phyloP scores from a whole-genome alignment of 202 grass and related monocot species.

The Zizania palustris region DNA sequence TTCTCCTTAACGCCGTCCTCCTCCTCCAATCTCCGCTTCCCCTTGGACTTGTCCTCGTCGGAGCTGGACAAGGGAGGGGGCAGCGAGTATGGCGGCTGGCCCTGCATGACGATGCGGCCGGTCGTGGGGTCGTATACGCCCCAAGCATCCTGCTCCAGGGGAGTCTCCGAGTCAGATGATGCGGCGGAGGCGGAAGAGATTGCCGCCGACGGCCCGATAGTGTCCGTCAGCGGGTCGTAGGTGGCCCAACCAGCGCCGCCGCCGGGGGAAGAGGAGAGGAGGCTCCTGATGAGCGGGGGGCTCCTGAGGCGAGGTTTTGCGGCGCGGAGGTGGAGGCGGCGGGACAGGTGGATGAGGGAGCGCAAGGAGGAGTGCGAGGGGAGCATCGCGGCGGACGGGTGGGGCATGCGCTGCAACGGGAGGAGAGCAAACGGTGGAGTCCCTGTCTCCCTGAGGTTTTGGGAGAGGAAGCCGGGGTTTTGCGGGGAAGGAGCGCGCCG shows the following conservation, averaged over 20 bases:
- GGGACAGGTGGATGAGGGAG: conserved; percentile 36
- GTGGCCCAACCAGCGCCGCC: background rate
- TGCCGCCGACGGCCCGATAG: background rate
- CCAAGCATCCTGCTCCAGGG: conserved; percentile 20
- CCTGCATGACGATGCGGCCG: conserved; percentile 43
- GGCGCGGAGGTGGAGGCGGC: conserved; percentile 30
- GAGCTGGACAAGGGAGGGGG: background rate
- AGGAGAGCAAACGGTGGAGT: background rate
- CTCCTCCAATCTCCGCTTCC: background rate
- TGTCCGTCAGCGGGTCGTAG: conserved; percentile 31
- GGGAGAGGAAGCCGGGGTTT: background rate
- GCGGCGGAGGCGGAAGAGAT: conserved; percentile 1
- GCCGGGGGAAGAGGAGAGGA: background rate
- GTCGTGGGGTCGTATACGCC: conserved; percentile 46
- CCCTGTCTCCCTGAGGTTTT: background rate
- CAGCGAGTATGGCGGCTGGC: background rate
- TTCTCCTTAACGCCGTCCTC: background rate
- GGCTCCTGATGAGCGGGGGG: background rate
- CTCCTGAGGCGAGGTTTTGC: background rate
- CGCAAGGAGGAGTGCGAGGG: conserved; percentile 17
- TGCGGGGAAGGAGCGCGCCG: background rate
- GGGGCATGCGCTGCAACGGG: conserved; percentile 17
- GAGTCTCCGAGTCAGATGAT: conserved; percentile 9
- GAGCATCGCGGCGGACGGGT: conserved; percentile 33
- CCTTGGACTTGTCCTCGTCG: background rate